phyloP scores from a whole-genome alignment of 1,139 yeast genomes.

The Yamadazyma atmosphaerica region DNA sequence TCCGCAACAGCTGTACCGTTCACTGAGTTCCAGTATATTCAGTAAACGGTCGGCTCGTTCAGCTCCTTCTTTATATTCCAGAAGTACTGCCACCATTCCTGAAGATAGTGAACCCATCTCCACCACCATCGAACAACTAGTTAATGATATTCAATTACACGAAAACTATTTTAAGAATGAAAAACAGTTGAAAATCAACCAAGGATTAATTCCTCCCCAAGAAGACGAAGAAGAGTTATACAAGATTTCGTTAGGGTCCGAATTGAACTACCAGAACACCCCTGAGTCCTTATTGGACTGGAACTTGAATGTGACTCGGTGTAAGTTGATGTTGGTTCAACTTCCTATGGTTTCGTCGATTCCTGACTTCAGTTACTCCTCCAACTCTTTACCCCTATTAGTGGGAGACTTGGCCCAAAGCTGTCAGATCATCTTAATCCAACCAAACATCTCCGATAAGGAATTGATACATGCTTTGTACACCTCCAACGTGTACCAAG shows the following conservation, averaged over 20 bases:
- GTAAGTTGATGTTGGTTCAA: constrained; percentile 40
- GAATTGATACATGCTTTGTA: constrained; percentile 43
- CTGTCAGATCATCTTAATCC: constrained; percentile 43
- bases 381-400: constrained; percentile 38
- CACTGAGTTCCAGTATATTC: constrained; percentile 36
- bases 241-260: constrained; percentile 45
- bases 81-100: constrained; percentile 48
- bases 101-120: constrained; percentile 47
- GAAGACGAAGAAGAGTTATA: constrained; percentile 29
- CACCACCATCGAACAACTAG: constrained; percentile 46
- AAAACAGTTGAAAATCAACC: constrained; percentile 6
- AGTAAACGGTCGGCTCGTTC: constrained; percentile 42
- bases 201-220: constrained; percentile 4
- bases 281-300: constrained; percentile 47
- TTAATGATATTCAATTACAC: constrained; percentile 44
- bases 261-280: constrained; percentile 39
- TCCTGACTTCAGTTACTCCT: constrained; percentile 37
- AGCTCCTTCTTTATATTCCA: constrained; percentile 45
- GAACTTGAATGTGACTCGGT: constrained; percentile 49
- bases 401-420: constrained; percentile 45
- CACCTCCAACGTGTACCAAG: constrained; percentile 46
- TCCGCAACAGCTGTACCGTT: constrained; percentile 19
- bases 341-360: constrained; percentile 41
- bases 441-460: constrained; percentile 44
- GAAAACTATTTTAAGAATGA: constrained; percentile 32